Evolutionary conservation across 73 alveolate species (phyloP).

Genomic region (Paramecium bursaria): DNA sequence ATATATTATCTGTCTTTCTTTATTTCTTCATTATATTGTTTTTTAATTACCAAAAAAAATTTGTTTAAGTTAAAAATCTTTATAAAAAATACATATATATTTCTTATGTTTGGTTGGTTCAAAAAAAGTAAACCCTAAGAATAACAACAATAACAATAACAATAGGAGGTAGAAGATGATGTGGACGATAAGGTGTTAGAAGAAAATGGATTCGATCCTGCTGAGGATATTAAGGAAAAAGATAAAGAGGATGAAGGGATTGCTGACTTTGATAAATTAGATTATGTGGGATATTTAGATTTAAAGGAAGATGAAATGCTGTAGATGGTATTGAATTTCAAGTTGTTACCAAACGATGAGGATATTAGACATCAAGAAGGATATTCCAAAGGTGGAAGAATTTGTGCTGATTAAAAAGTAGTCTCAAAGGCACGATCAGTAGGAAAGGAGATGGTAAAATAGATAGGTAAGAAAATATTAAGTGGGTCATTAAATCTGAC

Average conservation of each 20-base stretch:
- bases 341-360: constrained; percentile 60
- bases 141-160: constrained; percentile 36
- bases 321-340: constrained; percentile 42
- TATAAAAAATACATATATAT: no score
- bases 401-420: constrained; percentile 73
- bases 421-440: constrained; percentile 74
- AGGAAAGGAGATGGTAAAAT: constrained; percentile 82
- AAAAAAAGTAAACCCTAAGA: constrained; percentile 62
- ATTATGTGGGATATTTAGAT: constrained; percentile 56
- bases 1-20: not conserved
- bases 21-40: no score
- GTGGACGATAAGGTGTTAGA: constrained; percentile 70
- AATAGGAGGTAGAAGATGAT: constrained; percentile 38
- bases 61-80: no score
- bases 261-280: constrained; percentile 65
- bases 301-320: constrained; percentile 57
- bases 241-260: constrained; percentile 65
- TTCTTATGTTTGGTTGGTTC: constrained; percentile 73
- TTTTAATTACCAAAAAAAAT: no score
- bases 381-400: constrained; percentile 71
- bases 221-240: constrained; percentile 55
- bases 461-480: constrained; percentile 82
- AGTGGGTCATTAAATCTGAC: constrained; percentile 85
- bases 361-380: constrained; percentile 64
- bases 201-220: constrained; percentile 67